These are phyloP conservation scores for Suillus alpinus DNA, from an alignment of 768 basidiomycete species.

Conservation along the genomic window DNA sequence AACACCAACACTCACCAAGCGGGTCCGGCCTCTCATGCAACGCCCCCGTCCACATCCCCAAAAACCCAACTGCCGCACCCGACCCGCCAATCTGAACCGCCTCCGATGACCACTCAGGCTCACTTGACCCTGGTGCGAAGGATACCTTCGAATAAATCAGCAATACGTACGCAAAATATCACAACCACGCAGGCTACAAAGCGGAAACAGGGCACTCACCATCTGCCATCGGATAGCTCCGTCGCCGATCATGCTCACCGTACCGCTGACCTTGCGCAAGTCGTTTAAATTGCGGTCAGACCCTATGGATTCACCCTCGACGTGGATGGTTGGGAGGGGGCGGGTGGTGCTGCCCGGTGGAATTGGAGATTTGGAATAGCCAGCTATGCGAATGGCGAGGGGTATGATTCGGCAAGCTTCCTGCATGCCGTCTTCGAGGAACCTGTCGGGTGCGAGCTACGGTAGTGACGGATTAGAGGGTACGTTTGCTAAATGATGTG, in stretches of 20 bases:
- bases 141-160: constrained; percentile 27
- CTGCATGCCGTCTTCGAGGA: constrained; percentile 27
- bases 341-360: constrained; percentile 21
- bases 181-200: background rate
- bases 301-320: constrained; percentile 45
- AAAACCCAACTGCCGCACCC: constrained; percentile 49
- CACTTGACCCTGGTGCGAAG: constrained; percentile 26
- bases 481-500: background rate
- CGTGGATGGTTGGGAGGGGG: constrained; percentile 49
- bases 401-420: constrained; percentile 57
- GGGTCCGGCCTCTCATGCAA: constrained; percentile 43
- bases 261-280: constrained; percentile 38
- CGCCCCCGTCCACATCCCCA: constrained; percentile 57
- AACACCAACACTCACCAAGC: constrained; percentile 31
- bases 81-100: constrained; percentile 56
- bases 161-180: background rate
- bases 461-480: background rate
- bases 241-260: constrained; percentile 46
- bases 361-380: constrained; percentile 33
- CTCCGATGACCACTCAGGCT: constrained; percentile 51
- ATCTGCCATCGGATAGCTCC: constrained; percentile 52
- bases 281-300: constrained; percentile 32
- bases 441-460: constrained; percentile 27
- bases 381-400: constrained; percentile 41
- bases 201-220: constrained; percentile 28